These are phyloP conservation scores for Xylaria acuta DNA, from an alignment of 495 filamentous ascomycete species.

Conservation along the genomic window DNA sequence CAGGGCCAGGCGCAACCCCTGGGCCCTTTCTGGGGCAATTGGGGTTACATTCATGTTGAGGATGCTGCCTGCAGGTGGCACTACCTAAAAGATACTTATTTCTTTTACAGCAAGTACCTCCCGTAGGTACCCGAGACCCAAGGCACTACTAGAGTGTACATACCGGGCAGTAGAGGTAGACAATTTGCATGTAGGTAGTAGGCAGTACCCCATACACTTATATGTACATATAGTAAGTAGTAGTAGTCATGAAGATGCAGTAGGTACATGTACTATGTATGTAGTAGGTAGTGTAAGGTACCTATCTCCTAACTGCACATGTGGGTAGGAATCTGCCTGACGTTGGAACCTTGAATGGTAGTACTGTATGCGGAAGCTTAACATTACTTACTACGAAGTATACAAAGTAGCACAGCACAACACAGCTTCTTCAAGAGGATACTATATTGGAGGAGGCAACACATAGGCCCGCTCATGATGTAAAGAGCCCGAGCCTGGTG, in stretches of 20 bases:
- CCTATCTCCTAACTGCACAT: neutral
- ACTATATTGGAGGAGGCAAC: neutral
- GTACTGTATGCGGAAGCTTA: neutral
- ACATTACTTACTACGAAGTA: neutral
- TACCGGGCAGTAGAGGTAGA: neutral
- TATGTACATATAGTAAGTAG: too few relatives aligned
- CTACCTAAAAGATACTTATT: neutral
- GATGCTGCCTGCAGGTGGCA: conserved; percentile 6
- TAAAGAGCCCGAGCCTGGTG: neutral
- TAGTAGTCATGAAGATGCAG: neutral
- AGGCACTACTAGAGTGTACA: neutral
- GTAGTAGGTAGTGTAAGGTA: neutral
- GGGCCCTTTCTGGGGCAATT: neutral
- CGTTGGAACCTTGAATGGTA: conserved; percentile 9
- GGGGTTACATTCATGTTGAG: neutral
- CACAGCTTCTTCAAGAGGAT: neutral
- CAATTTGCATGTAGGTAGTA: neutral
- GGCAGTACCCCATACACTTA: neutral
- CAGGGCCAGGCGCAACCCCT: conserved; percentile 14
- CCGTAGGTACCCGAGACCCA: neutral
- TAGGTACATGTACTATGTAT: too few relatives aligned
- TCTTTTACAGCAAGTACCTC: neutral
- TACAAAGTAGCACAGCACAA: neutral
- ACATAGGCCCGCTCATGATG: neutral
- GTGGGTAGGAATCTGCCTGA: neutral